phyloP scores from a whole-genome alignment of 441 rosid species.

The Corymbia calophylla region DNA sequence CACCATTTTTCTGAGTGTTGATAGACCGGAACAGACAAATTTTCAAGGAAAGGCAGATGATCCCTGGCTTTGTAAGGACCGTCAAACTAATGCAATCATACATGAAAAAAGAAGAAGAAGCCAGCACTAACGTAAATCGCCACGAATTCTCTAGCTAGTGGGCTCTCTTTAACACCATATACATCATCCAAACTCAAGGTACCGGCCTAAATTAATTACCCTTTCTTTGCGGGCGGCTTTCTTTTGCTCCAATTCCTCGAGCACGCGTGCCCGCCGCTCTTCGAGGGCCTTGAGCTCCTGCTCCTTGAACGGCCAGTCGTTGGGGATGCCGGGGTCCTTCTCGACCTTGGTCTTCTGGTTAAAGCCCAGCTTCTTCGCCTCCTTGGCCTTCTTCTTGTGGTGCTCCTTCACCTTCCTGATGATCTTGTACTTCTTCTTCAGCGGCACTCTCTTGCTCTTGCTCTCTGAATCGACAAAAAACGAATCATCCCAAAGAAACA shows the following conservation, averaged over 20 bases:
- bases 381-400: conserved; percentile 92
- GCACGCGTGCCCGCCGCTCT: conserved; percentile 79
- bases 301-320: conserved; percentile 99
- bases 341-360: conserved; percentile 50
- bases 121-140: background rate
- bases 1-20: background rate
- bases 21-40: background rate
- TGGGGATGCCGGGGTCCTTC: conserved; percentile 97
- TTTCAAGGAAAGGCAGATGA: background rate
- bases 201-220: conserved; percentile 26
- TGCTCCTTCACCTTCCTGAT: conserved; percentile 89
- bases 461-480: conserved; percentile 50
- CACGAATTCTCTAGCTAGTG: background rate
- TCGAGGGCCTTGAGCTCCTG: conserved; percentile 94
- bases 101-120: background rate
- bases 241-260: conserved; percentile 85
- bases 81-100: background rate
- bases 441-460: conserved; percentile 82
- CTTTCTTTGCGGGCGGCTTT: conserved; percentile 87
- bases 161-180: background rate
- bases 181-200: background rate
- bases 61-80: background rate
- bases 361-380: conserved; percentile 74
- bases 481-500: background rate
- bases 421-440: conserved; percentile 83